A percentile compares a stretch with the other conserved stretches of the same genome.
Conservation (phyloP, 2,329 filamentous ascomycete species). For the Phyllachora maydis region DNA sequence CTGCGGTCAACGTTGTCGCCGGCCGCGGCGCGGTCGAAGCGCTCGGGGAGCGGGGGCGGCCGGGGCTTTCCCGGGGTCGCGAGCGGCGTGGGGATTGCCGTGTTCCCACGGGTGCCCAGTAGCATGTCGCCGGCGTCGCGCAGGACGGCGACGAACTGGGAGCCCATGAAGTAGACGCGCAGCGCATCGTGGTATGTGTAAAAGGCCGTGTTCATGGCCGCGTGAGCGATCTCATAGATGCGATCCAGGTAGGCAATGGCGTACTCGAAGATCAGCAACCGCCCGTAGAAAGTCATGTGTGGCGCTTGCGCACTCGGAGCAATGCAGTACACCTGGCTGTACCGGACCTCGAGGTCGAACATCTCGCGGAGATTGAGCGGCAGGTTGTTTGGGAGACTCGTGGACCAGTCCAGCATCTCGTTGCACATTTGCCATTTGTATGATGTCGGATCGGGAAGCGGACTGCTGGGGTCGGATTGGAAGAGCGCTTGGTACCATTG, state of each 20-base stretch:
- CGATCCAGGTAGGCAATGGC: slow-evolving; percentile 63
- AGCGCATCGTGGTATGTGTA: slow-evolving; percentile 79
- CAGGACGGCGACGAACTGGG: slow-evolving; percentile 40
- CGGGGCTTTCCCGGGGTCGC: slow-evolving; percentile 22
- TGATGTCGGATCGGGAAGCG: slow-evolving; percentile 45
- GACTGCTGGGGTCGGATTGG: slow-evolving; percentile 45
- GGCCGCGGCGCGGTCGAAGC: slow-evolving; percentile 10
- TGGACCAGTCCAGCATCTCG: slow-evolving; percentile 63
- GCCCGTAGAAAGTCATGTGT: slow-evolving; percentile 53
- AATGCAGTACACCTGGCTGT: slow-evolving; percentile 79
- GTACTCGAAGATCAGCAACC: slow-evolving; percentile 69
- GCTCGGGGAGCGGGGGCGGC: slow-evolving; percentile 30
- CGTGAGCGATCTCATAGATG: slow-evolving; percentile 46
- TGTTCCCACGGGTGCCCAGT: slow-evolving; percentile 9
- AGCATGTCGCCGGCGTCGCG: slow-evolving; percentile 34
- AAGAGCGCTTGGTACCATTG: slow-evolving; percentile 79
- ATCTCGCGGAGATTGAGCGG: slow-evolving; percentile 47
- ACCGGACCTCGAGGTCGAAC: slow-evolving; percentile 74
- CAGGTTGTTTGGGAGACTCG: slow-evolving; percentile 47
- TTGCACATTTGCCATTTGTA: slow-evolving; percentile 61
- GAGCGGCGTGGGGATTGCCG: slow-evolving; percentile 15
- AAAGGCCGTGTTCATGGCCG: slow-evolving; percentile 37
- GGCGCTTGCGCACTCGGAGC: slow-evolving; percentile 61
- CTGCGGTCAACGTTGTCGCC: slow-evolving; percentile 33
- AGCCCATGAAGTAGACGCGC: slow-evolving; percentile 57